Base-by-base conservation (phyloP, 352 stramenopile genomes). In the Thalassiosira mediterranea region DNA sequence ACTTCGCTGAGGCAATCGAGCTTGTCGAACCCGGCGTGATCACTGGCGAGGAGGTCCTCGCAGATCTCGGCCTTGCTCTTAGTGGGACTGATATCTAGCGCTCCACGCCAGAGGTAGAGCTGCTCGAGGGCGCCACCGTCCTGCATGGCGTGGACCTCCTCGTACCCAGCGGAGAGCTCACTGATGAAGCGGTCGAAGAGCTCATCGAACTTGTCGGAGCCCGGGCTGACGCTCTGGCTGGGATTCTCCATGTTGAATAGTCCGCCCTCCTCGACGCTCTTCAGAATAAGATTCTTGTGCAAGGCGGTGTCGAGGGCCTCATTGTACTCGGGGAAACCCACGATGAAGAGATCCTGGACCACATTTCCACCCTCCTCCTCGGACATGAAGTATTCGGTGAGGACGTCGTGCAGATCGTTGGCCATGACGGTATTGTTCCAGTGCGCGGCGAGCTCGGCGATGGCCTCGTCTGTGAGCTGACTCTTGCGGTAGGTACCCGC, bases 361-460 rank as follows among this genome's bases (percentile, higher is more conserved):
- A 58, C 54, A 38, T 82, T 78, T 7, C 67, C 67, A 15, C 73
- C 73, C 17, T 82, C 73, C 7, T 57, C 28, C 48, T 76, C 34
- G 5, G n/a, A 51, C 49, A 51, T 72, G 59, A 82, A 82, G 48
- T 78, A 74, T 23, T 74, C 29, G 7, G 1, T 0, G 8, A 82
- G 47, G 37, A 82, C 64, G 26, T 57, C 32, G 8, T 59, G 38
- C 4, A 82, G 32, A 58, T 82, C 73, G 3, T 78, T 42, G 0
- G 58, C 66, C 73, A 82, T 78, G 5, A 81, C 57, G 13, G 37
- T 58, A 42, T 65, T 77, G 32, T 76, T 52, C 66, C 66, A 82
- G n/a, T 38, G 1, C 4, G 64, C 42, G 17, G 19, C 57, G 32
- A 82, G 58, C n/a, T 52, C 54, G 8, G 42, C 53, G 8, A 58